Evolutionary conservation across 768 basidiomycete genomes (phyloP), one percentile per base, ranked within the genome.

Genomic region (Amanita molliuscula): DNA sequence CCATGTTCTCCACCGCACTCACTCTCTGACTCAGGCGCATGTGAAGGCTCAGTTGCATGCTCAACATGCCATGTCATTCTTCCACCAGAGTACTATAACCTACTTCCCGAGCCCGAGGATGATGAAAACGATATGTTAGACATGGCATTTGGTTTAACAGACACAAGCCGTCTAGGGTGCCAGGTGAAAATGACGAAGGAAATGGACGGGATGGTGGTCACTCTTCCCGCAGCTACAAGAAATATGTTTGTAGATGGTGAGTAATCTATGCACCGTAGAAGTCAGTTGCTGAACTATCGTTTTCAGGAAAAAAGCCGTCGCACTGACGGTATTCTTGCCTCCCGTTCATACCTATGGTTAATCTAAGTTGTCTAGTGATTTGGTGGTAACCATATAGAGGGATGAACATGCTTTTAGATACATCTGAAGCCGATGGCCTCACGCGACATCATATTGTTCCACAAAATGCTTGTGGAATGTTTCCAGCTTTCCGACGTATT

Each of bases 101-200:
- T 77, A 42, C 75, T 98, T 2, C 85, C 89, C 1, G 95, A 98
- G 60, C 94, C 95, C 3, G 88, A 88, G 49, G 95, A 98, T 56
- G 95, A 99, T 61, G 95, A 99, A 68, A 99, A 97, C 59, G 94
- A 92, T 59, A 93, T 94, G 91, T 77, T 99, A 34, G 95, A 97
- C 65, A 89, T 98, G 77, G 95, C 95, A 3, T 98, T 97, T 59
- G 96, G 91, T 0, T 73, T 98, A 47, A 94, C 92, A 0, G 95
- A 97, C 59, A 97, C 95, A 57, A 95, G 86, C 54, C 72, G 82
- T 8, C 67, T 89, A 16, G 87, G 87, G 0, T 88, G 86, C 59
- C 86, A 88, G 62, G 83, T 88, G 20, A 62, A 82, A 47, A 65
- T 99, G 25, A 89, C 84, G 8, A 79, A 72, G 50, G 88, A 88